These are phyloP conservation scores for Kodamaea nitidulidarum DNA, from an alignment of 805 yeast genomes.

Conservation along the genomic window DNA sequence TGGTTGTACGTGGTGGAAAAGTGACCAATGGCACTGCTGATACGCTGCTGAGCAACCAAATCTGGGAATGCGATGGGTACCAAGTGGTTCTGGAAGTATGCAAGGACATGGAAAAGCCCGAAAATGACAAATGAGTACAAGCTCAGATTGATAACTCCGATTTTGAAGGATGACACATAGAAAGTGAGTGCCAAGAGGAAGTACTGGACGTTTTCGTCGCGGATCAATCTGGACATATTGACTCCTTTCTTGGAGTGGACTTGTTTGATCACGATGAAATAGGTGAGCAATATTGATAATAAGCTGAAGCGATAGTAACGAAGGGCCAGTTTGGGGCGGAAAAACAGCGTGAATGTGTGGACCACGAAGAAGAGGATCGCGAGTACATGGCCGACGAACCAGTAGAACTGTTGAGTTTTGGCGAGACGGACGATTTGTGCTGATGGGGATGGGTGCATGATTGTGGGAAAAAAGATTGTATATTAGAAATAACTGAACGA, in stretches of 20 bases:
- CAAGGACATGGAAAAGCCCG: constrained; percentile 35
- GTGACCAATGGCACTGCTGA: constrained; percentile 25
- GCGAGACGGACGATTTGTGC: constrained; percentile 10
- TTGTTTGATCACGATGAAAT: constrained; percentile 59
- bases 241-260: constrained; percentile 42
- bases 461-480: constrained; percentile 8
- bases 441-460: constrained; percentile 6
- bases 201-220: constrained; percentile 43
- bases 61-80: constrained; percentile 18
- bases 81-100: constrained; percentile 36
- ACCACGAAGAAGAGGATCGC: constrained; percentile 41
- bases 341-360: constrained; percentile 40
- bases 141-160: constrained; percentile 38
- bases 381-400: constrained; percentile 62
- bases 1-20: constrained; percentile 32
- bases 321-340: constrained; percentile 26
- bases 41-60: constrained; percentile 35
- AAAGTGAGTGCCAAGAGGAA: constrained; percentile 30
- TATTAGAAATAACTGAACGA: no score
- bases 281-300: constrained; percentile 53
- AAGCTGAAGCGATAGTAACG: constrained; percentile 35
- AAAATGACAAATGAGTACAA: constrained; percentile 34
- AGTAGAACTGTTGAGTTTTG: constrained; percentile 59
- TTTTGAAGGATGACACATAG: constrained; percentile 24
- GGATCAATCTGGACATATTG: constrained; percentile 18